A percentile compares a stretch with the other conserved stretches of the same genome.
phyloP scores from a whole-genome alignment of 805 yeast genomes.

The Candida insectalens region DNA sequence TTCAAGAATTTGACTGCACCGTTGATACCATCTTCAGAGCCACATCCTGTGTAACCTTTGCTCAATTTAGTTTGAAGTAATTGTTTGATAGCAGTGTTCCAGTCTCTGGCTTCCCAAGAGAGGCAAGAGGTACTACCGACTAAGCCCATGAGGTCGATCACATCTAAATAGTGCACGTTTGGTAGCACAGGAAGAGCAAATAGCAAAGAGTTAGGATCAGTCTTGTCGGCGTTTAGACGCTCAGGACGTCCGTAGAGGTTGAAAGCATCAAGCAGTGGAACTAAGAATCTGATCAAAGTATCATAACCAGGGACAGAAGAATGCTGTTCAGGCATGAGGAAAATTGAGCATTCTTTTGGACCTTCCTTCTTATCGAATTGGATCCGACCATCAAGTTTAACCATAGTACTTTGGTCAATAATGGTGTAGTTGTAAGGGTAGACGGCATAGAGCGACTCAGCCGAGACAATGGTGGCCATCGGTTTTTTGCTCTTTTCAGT shows the following conservation, averaged over 20 bases:
- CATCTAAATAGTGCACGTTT: slow-evolving; percentile 58
- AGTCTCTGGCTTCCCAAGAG: slow-evolving; percentile 48
- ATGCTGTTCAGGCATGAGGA: slow-evolving; percentile 76
- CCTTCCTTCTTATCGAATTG: slow-evolving; percentile 41
- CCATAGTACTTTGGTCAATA: slow-evolving; percentile 79
- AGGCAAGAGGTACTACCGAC: slow-evolving; percentile 23
- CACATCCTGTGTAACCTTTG: slow-evolving; percentile 69
- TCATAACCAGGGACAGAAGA: slow-evolving; percentile 79
- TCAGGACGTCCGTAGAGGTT: slow-evolving; percentile 75
- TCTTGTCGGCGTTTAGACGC: slow-evolving; percentile 64
- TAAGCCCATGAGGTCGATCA: slow-evolving; percentile 45
- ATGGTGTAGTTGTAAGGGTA: slow-evolving; percentile 79
- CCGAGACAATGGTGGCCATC: slow-evolving; percentile 69
- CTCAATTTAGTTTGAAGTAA: slow-evolving; percentile 42
- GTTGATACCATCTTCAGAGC: slow-evolving; percentile 51
- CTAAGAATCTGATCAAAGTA: slow-evolving; percentile 70
- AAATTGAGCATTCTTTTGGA: slow-evolving; percentile 52
- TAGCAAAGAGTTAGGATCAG: slow-evolving; percentile 52
- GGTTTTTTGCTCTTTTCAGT: slow-evolving; percentile 67
- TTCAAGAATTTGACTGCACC: slow-evolving; percentile 36
- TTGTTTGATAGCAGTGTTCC: slow-evolving; percentile 50
- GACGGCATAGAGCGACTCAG: slow-evolving; percentile 74
- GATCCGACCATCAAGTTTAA: slow-evolving; percentile 81
- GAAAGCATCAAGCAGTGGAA: slow-evolving; percentile 71
- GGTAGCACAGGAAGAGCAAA: slow-evolving; percentile 84